Conservation (phyloP, 73 alveolate genomes). For the Durusdinium trenchii region DNA sequence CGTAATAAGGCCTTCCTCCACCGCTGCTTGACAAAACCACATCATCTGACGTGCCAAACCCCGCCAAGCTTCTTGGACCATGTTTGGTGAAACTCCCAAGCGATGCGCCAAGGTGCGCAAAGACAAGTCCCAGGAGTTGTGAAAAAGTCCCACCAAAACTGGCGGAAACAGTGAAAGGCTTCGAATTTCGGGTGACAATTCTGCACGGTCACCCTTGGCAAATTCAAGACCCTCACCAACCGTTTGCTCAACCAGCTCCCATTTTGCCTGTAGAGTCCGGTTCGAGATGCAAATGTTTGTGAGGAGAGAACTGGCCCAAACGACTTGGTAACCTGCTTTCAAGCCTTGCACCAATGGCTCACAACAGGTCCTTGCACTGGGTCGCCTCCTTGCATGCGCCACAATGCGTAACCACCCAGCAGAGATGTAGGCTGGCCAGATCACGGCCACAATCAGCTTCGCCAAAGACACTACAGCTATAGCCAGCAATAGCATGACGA, state of each 20-base stretch:
- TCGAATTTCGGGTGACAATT: conserved; percentile 13
- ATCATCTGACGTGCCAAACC: conserved; percentile 75
- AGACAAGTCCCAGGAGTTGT: conserved; percentile 47
- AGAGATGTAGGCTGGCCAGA: conserved; percentile 86
- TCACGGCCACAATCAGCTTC: conserved; percentile 64
- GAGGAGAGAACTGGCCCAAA: conserved; percentile 69
- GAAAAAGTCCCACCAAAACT: not conserved
- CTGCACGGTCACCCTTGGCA: conserved; percentile 61
- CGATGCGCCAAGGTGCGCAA: conserved; percentile 66
- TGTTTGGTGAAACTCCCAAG: conserved; percentile 20
- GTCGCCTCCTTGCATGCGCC: conserved; percentile 66
- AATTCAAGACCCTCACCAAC: not conserved
- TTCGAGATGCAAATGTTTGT: conserved; percentile 39
- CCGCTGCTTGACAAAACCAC: conserved; percentile 27
- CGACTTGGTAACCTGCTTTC: conserved; percentile 70
- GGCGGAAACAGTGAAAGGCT: conserved; percentile 65
- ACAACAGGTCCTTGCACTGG: conserved; percentile 45
- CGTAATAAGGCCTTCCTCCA: conserved; percentile 29
- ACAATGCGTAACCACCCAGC: conserved; percentile 74
- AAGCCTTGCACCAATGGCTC: conserved; percentile 74
- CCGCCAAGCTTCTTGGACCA: conserved; percentile 49
- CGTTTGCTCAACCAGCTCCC: conserved; percentile 6
- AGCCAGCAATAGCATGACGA: not conserved
- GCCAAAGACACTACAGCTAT: not conserved
- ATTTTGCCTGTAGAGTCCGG: conserved; percentile 1